Percentiles rank a stretch among this genome's conserved stretches.
Evolutionary conservation across 139 green algal genomes (phyloP).

Genomic region (Micractinium sp.): DNA sequence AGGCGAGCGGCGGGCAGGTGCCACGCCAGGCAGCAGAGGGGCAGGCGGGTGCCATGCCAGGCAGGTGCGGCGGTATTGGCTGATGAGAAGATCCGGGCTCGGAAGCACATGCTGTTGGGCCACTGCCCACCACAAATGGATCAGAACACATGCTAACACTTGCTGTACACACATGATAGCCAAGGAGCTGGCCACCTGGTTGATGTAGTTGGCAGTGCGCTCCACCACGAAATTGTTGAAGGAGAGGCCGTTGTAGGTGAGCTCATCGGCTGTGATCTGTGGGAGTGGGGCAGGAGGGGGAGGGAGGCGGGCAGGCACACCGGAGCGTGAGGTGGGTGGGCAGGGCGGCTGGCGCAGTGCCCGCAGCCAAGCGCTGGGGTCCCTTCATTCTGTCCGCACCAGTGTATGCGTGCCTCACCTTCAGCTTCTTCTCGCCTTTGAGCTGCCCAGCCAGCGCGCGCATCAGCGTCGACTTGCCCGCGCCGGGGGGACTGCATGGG

Average conservation of each 20-base stretch:
- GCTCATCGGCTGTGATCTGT: slow-evolving; percentile 13
- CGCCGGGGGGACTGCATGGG: no score
- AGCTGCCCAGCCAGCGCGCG: slow-evolving; percentile 58
- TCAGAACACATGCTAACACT: no score
- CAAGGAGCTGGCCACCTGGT: slow-evolving; percentile 36
- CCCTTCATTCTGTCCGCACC: no score
- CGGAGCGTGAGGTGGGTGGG: background rate
- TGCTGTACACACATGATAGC: no score
- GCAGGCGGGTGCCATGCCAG: no score
- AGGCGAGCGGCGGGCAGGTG: no score
- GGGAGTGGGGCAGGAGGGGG: no score
- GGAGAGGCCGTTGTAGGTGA: slow-evolving; percentile 68
- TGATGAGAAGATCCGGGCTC: no score
- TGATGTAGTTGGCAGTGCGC: slow-evolving; percentile 57
- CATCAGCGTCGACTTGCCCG: slow-evolving; percentile 66
- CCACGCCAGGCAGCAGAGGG: no score
- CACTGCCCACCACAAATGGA: no score
- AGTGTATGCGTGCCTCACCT: slow-evolving; percentile 3
- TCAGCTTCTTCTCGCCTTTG: background rate
- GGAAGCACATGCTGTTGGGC: no score
- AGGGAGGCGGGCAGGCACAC: background rate
- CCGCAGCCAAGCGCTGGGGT: background rate
- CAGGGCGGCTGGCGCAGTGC: background rate
- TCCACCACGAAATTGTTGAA: slow-evolving; percentile 50
- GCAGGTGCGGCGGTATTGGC: no score